Percentiles rank a stretch among this genome's conserved stretches.
These are phyloP conservation scores for Sporothrix euskadiensis DNA, from an alignment of 2,329 filamentous ascomycete genomes.

Conservation along the genomic window DNA sequence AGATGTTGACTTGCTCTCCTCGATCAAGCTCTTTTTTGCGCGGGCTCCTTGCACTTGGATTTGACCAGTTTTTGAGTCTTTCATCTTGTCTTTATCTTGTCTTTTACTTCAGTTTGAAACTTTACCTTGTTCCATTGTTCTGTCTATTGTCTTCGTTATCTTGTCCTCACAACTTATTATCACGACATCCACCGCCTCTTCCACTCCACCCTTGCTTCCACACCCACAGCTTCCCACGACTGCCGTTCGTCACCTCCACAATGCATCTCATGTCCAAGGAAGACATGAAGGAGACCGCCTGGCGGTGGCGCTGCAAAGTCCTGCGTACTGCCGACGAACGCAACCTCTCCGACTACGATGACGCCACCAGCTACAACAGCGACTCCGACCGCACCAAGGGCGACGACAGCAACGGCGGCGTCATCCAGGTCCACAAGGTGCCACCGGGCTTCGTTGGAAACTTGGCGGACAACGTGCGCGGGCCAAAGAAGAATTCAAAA, in stretches of 20 bases:
- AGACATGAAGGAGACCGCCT: slow-evolving; percentile 29
- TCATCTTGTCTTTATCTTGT: background rate
- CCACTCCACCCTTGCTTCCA: background rate
- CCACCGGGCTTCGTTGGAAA: background rate
- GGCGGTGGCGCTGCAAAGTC: slow-evolving; percentile 37
- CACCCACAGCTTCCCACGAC: background rate
- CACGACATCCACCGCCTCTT: background rate
- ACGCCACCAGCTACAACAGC: background rate
- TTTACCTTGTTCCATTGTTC: background rate
- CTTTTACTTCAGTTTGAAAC: background rate
- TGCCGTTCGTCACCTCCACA: background rate
- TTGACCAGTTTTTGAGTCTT: background rate
- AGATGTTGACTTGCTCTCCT: background rate
- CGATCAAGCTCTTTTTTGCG: background rate
- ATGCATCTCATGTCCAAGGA: slow-evolving; percentile 23
- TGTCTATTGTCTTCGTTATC: background rate
- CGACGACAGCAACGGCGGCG: background rate
- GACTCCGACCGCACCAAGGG: slow-evolving; percentile 5
- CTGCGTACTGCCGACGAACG: slow-evolving; percentile 33
- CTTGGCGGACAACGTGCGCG: background rate
- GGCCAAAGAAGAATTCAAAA: background rate
- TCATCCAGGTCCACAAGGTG: background rate
- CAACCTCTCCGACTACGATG: slow-evolving; percentile 35
- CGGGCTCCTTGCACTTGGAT: background rate
- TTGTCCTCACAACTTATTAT: background rate